Conservation (phyloP, 2,329 filamentous ascomycete genomes). For the Bisporella sp. region DNA sequence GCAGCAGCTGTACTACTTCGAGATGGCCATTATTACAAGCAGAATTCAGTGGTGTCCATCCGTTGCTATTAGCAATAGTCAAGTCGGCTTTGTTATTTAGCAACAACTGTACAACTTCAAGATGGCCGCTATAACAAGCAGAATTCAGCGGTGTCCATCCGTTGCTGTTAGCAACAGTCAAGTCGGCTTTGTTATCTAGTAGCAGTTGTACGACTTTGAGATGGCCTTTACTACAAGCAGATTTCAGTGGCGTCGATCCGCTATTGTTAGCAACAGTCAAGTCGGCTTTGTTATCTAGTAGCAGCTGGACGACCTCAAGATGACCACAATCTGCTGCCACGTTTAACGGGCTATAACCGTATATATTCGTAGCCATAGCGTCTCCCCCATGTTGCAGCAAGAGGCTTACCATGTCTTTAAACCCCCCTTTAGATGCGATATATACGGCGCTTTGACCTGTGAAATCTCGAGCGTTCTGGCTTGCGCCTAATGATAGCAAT, state of each 20-base stretch:
- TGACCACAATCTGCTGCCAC: neutral
- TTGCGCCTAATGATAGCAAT: neutral
- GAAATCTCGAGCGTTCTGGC: neutral
- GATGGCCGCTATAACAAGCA: too few relatives aligned
- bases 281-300: too few relatives aligned
- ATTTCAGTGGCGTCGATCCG: too few relatives aligned
- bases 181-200: too few relatives aligned
- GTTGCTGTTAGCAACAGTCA: too few relatives aligned
- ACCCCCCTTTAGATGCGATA: neutral
- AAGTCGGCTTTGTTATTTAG: neutral
- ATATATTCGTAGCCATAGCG: neutral
- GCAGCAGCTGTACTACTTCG: too few relatives aligned
- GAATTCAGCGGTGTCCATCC: neutral
- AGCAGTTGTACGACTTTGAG: too few relatives aligned
- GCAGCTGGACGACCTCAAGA: neutral
- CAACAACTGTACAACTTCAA: neutral
- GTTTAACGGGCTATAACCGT: neutral
- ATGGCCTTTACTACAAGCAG: too few relatives aligned
- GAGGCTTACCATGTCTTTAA: too few relatives aligned
- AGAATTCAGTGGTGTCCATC: too few relatives aligned
- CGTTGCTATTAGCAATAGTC: neutral
- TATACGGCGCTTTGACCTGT: neutral
- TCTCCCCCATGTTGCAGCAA: too few relatives aligned
- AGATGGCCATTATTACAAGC: conserved; percentile 1
- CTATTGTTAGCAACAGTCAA: too few relatives aligned